These are phyloP conservation scores for Alternaria viburni DNA, from an alignment of 2,329 filamentous ascomycete genomes.

Conservation along the genomic window DNA sequence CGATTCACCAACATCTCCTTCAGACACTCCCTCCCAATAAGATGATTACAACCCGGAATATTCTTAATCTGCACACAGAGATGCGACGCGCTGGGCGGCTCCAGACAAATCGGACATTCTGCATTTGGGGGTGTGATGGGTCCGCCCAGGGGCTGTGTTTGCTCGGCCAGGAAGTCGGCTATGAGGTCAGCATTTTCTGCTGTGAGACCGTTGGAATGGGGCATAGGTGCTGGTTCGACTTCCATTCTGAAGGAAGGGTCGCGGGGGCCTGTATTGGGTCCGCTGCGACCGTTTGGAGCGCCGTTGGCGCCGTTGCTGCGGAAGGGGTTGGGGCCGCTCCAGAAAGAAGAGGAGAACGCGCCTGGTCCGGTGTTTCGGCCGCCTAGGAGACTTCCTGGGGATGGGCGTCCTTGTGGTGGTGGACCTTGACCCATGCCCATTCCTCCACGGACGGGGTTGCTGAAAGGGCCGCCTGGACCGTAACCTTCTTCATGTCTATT, in stretches of 20 bases:
- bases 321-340: neutral
- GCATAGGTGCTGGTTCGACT: neutral
- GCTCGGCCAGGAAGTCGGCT: constrained; percentile 1
- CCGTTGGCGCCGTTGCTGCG: neutral
- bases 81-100: constrained; percentile 9
- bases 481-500: neutral
- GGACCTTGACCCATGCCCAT: neutral
- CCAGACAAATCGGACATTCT: constrained; percentile 18
- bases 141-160: constrained; percentile 1
- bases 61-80: constrained; percentile 16
- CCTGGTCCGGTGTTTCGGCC: neutral
- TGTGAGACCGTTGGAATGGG: neutral
- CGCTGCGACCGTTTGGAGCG: neutral
- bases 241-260: neutral
- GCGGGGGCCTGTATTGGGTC: neutral
- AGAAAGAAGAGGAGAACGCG: neutral
- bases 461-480: neutral
- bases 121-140: neutral
- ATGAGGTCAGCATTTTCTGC: neutral
- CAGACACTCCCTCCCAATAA: constrained; percentile 24
- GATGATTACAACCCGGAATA: constrained; percentile 19
- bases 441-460: neutral
- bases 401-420: neutral
- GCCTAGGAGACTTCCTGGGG: neutral
- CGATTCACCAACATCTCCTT: constrained; percentile 7